phyloP scores from a whole-genome alignment of 805 yeast genomes.

The Myxozyma mucilagina region DNA sequence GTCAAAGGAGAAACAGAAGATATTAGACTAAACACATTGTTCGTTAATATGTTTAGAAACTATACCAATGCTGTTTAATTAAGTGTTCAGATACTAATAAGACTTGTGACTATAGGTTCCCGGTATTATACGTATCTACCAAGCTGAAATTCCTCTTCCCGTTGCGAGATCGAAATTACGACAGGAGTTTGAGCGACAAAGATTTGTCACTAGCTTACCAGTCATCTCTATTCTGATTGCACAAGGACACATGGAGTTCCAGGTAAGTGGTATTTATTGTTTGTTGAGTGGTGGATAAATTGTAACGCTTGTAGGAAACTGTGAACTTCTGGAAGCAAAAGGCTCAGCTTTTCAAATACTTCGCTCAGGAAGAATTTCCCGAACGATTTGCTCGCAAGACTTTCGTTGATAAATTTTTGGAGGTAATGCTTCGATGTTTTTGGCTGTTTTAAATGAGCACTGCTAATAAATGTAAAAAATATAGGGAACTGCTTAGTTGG shows the following conservation, averaged over 20 bases:
- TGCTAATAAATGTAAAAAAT: not conserved
- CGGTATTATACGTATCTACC: slow-evolving; percentile 62
- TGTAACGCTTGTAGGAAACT: slow-evolving; percentile 48
- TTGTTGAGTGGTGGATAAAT: not conserved
- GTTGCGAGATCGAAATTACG: slow-evolving; percentile 78
- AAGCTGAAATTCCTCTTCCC: slow-evolving; percentile 74
- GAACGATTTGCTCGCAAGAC: slow-evolving; percentile 56
- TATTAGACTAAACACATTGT: not conserved
- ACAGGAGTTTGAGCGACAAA: slow-evolving; percentile 85
- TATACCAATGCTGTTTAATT: not conserved
- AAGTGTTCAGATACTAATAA: not conserved
- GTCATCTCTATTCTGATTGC: slow-evolving; percentile 68
- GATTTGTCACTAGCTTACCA: slow-evolving; percentile 67
- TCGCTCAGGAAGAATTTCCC: slow-evolving; percentile 63
- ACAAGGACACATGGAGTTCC: slow-evolving; percentile 90
- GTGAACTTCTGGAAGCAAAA: slow-evolving; percentile 89
- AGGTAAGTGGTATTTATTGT: slow-evolving; percentile 37
- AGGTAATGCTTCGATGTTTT: slow-evolving; percentile 47
- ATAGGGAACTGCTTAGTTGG: slow-evolving; percentile 27
- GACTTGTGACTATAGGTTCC: slow-evolving; percentile 44
- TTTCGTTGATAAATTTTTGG: slow-evolving; percentile 72
- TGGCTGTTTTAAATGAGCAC: no score
- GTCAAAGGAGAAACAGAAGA: not conserved
- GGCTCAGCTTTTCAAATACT: slow-evolving; percentile 79
- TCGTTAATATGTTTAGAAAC: no score